Percentiles rank a stretch among this genome's conserved stretches.
These are phyloP conservation scores for Podospora fimiseda DNA, from an alignment of 495 filamentous ascomycete species.

Conservation along the genomic window DNA sequence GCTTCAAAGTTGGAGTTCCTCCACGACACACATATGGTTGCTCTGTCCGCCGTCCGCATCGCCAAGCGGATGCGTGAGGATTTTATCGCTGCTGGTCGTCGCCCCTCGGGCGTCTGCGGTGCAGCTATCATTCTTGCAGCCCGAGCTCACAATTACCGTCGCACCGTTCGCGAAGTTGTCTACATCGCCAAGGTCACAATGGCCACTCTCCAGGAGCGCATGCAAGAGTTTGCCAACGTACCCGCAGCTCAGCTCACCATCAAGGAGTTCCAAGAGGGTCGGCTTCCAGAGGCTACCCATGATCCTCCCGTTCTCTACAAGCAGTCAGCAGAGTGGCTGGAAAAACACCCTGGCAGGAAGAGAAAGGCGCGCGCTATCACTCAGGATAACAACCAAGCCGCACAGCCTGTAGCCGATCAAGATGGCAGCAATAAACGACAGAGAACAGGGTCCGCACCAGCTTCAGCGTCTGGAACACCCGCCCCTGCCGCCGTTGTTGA, in stretches of 20 bases:
- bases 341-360: slow-evolving; percentile 40
- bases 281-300: slow-evolving; percentile 46
- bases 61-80: slow-evolving; percentile 89
- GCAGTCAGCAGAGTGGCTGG: slow-evolving; percentile 46
- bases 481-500: slow-evolving; percentile 13
- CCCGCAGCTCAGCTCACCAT: slow-evolving; percentile 74
- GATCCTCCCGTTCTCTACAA: slow-evolving; percentile 81
- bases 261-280: slow-evolving; percentile 71
- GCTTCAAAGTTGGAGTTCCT: slow-evolving; percentile 86
- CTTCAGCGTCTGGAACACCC: background rate
- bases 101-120: slow-evolving; percentile 89
- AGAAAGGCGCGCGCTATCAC: slow-evolving; percentile 19
- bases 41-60: slow-evolving; percentile 75
- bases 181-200: slow-evolving; percentile 95
- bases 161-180: slow-evolving; percentile 85
- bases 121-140: slow-evolving; percentile 91
- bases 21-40: slow-evolving; percentile 65
- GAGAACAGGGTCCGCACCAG: slow-evolving; percentile 1
- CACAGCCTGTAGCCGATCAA: slow-evolving; percentile 21
- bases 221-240: slow-evolving; percentile 83
- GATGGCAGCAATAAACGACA: slow-evolving; percentile 13
- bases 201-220: slow-evolving; percentile 77
- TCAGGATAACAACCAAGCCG: slow-evolving; percentile 24
- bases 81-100: slow-evolving; percentile 90
- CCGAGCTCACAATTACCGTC: slow-evolving; percentile 93